Base-by-base conservation (phyloP, 2,329 filamentous ascomycete species). In the Verticillium albo-atrum region DNA sequence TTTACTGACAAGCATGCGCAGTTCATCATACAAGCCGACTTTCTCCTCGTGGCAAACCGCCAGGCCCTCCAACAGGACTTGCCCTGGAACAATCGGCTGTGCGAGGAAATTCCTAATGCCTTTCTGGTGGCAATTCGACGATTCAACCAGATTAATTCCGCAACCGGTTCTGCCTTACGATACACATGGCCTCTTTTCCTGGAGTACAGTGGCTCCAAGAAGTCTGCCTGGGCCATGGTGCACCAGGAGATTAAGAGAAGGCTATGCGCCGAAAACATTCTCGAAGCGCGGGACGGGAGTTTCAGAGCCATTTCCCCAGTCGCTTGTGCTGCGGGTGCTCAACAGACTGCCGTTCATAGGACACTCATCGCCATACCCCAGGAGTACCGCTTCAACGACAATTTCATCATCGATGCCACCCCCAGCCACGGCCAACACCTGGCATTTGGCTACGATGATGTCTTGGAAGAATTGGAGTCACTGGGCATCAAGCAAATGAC, bases 1-100 rank as follows among this genome's bases (percentile, higher is more conserved):
- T 20, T 6, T n/a, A 7, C 35, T 57, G 55, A 65, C n/a, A 59
- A 55, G 56, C 52, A 56, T 51, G 56, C 58, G 26, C 28, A 71
- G 68, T 70, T 69, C 58, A 52, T 70, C 10, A 62, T 71, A 23
- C 69, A 70, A 53, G 66, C 61, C 20, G 68, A 71, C 60, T 71
- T 70, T 30, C 52, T 70, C 1, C 59, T 68, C 12, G 53, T 59
- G 12, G 65, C 67, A 14, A 68, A 58, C 58, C 62, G 68, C 12
- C 64, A 70, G 54, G 64, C 63, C 37, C 58, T 70, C 15, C 61
- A 65, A 15, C 57, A 30, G 62, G 27, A 23, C 5, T 30, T 42
- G 6, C 37, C 47, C 3, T 60, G 67, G 61, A 68, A 68, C 50
- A 26, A 57, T 6, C 56, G 47, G 9, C 50, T 65, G 17, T 35